Evolutionary conservation across 2,329 filamentous ascomycete genomes (phyloP), one percentile per base, ranked within the genome.

Genomic region (Calonectria naviculata): DNA sequence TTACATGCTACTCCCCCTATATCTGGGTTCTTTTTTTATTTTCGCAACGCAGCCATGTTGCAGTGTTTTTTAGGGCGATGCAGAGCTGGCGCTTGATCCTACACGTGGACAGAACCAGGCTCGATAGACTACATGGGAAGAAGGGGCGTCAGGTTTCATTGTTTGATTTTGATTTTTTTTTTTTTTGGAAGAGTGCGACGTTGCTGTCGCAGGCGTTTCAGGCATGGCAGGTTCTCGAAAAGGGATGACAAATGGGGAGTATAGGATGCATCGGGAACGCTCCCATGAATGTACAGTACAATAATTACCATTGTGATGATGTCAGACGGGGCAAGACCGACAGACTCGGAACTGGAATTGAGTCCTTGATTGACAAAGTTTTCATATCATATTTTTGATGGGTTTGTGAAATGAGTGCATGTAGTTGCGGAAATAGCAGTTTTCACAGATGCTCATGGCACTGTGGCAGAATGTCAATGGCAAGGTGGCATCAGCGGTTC

Each of bases 201-300:
- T 65, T 64, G 69, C 46, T 71, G 75, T 80, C 77, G 76, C 76
- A 54, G 79, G 80, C 78, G 80, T 81, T 80, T 71, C 47, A 68
- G 64, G 65, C 44, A 60, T 75, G 76, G 46, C 41, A 71, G 79
- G 15, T 47, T 66, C 46, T 61, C 41, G 24, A 66, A 47, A 60
- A 70, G 52, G 60, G 70, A 62, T 56, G 60, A 62, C 58, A 68
- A 34, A 46, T 52, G 60, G 64, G 65, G 65, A 61, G 46, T 62
- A 62, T 60, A 56, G 19, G 68, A 49, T 56, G 66, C 6, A 54
- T 58, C 65, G 38, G 38, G 34, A 58, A 63, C 58, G 46, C 46
- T 64, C 29, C 21, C 19, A 36, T 44, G 26, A 46, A 46, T 71
- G 68, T 71, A 70, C 62, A 63, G 54, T 66, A 70, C 60, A 60